Evolutionary conservation across 345 rosid species (phyloP).

Genomic region (Heritiera fomes): DNA sequence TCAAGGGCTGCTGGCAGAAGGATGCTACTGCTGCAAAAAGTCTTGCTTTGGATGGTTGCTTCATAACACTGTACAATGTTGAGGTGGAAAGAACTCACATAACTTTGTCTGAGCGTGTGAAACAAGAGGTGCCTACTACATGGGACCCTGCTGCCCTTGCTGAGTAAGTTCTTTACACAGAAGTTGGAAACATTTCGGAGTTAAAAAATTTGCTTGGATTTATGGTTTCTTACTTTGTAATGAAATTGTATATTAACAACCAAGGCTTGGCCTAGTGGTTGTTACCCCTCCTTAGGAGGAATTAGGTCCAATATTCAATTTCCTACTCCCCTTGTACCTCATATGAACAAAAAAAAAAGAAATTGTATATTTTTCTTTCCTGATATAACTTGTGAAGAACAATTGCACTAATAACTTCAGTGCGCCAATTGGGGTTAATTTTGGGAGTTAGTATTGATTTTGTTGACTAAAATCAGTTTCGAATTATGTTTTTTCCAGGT

Average conservation of each 20-base stretch:
- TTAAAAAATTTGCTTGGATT: background rate
- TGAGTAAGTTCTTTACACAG: slow-evolving; percentile 54
- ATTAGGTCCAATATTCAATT: background rate
- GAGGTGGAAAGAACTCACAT: slow-evolving; percentile 73
- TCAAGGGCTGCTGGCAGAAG: slow-evolving; percentile 73
- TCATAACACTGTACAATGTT: slow-evolving; percentile 75
- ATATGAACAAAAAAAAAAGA: too few species aligned
- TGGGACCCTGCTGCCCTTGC: slow-evolving; percentile 95
- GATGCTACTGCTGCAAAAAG: slow-evolving; percentile 65
- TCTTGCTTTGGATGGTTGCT: slow-evolving; percentile 92
- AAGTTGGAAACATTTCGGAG: background rate
- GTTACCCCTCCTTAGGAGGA: too few species aligned
- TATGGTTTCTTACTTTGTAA: background rate
- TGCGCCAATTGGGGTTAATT: background rate
- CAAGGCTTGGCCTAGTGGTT: too few species aligned
- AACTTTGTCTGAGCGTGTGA: slow-evolving; percentile 62
- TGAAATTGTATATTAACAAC: background rate
- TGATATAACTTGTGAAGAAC: background rate
- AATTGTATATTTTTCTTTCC: background rate
- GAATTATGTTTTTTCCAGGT: slow-evolving; percentile 40
- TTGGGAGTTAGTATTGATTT: background rate
- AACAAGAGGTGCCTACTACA: slow-evolving; percentile 73
- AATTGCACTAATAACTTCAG: background rate
- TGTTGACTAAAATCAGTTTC: background rate
- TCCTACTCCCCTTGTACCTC: too few species aligned